Base-by-base conservation (phyloP, 2,329 filamentous ascomycete species). In the Claviceps monticola region DNA sequence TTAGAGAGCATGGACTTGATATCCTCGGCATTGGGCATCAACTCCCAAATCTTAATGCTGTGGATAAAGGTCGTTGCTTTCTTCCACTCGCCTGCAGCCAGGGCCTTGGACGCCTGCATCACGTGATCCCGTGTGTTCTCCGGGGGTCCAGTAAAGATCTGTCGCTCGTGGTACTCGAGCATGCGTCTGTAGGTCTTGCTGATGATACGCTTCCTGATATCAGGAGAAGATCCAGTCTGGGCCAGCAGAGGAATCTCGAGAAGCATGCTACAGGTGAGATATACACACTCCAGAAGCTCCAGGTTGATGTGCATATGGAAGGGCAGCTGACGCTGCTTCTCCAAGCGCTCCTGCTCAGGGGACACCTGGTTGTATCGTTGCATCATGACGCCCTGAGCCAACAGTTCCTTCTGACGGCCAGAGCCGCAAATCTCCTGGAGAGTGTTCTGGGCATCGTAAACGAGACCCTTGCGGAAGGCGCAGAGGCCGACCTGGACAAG, bases 301-400 rank as follows among this genome's bases (percentile, higher is more conserved):
- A 98, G 80, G 76, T 98, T 98, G 77, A 98, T 98, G 79, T 98
- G 93, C 89, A 98, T 96, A 76, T 98, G 93, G 83, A 98, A 98
- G 39, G 93, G 93, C 59, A 98, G 80, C 73, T 98, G 93, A 62
- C 93, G 84, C 73, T 97, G 91, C 67, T 93, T 88, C 75, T 98
- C 93, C 41, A 97, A 79, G 59, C 91, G 87, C 74, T 98, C 93
- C 71, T 98, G 93, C 72, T 98, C 93, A 17, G 93, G 93, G 38
- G 90, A 93, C 56, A 98, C 93, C 64, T 95, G 90, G 62, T 82
- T 91, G 74, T 90, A 98, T 60, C 93, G 82, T 74, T 98, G 93
- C 68, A 98, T 93, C 76, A 97, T 95, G 56, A 98, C 88, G 68
- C 93, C 94, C 72, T 98, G 93, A 41, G 93, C 94, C 45, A 98